These are phyloP conservation scores for Ceratocystis huliohia DNA, from an alignment of 2,329 filamentous ascomycete species.

Conservation along the genomic window DNA sequence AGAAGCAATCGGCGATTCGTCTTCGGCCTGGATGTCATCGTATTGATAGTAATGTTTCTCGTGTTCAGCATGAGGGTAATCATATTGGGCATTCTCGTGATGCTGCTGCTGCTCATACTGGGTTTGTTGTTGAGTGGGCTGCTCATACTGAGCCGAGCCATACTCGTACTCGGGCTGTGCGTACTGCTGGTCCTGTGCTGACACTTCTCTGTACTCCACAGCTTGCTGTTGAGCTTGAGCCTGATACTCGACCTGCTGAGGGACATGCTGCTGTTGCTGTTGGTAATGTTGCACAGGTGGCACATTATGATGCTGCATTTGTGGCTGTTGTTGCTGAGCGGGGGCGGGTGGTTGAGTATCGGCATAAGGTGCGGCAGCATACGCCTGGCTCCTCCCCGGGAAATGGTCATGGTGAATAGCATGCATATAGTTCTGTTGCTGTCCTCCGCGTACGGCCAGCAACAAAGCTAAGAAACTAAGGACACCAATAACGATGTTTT, in stretches of 20 bases:
- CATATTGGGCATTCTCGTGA: neutral
- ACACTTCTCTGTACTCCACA: neutral
- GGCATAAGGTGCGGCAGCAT: neutral
- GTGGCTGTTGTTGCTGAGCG: slow-evolving; percentile 26
- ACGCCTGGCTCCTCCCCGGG: slow-evolving; percentile 13
- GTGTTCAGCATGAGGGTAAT: neutral
- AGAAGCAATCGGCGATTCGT: neutral
- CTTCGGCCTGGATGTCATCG: neutral
- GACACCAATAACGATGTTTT: slow-evolving; percentile 45
- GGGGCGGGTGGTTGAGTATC: neutral
- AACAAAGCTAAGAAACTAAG: slow-evolving; percentile 42
- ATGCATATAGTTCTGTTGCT: slow-evolving; percentile 23
- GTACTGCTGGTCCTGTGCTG: neutral
- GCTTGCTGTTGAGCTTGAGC: neutral
- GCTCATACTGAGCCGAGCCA: neutral
- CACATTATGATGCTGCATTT: slow-evolving; percentile 23
- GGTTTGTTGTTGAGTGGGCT: neutral
- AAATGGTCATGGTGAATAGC: slow-evolving; percentile 14
- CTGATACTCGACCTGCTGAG: slow-evolving; percentile 2
- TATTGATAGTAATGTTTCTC: neutral
- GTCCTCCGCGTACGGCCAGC: slow-evolving; percentile 32
- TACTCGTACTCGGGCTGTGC: neutral
- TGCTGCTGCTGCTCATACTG: neutral
- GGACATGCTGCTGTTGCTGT: neutral
- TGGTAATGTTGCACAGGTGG: slow-evolving; percentile 5